Evolutionary conservation across 306 rosid genomes (phyloP).

Genomic region (Trichosanthes cucumerina): DNA sequence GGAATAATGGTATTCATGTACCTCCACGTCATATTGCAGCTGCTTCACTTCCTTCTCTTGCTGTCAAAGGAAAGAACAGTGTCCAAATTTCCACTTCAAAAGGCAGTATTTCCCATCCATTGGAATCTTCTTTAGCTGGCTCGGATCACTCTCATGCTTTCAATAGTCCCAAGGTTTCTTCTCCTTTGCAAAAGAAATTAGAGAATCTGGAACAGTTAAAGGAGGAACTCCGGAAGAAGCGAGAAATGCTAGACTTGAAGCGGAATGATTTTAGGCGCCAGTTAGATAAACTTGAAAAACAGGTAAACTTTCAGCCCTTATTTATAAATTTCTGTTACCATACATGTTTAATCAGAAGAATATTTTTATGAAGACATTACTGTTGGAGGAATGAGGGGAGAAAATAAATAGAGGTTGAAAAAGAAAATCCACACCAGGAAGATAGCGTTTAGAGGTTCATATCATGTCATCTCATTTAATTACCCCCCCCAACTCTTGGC

Average conservation of each 20-base stretch:
- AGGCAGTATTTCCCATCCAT: constrained; percentile 19
- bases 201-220: constrained; percentile 66
- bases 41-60: constrained; percentile 35
- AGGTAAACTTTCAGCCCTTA: constrained; percentile 32
- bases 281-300: constrained; percentile 74
- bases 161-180: constrained; percentile 55
- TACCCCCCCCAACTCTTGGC: background rate
- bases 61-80: constrained; percentile 46
- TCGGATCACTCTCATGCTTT: constrained; percentile 44
- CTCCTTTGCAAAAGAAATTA: constrained; percentile 72
- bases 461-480: background rate
- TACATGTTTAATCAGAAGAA: background rate
- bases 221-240: constrained; percentile 95
- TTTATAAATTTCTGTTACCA: background rate
- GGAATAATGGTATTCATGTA: constrained; percentile 35
- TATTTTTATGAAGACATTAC: background rate
- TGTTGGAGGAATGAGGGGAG: background rate
- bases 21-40: constrained; percentile 42
- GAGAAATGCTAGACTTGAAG: constrained; percentile 88
- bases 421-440: background rate
- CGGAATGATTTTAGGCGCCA: constrained; percentile 71
- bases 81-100: constrained; percentile 50
- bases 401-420: background rate
- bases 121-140: constrained; percentile 38
- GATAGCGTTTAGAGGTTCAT: background rate